Evolutionary conservation across 2,329 filamentous ascomycete genomes (phyloP), one percentile per base, ranked within the genome.

Genomic region (Neopestalotiopsis rosae): DNA sequence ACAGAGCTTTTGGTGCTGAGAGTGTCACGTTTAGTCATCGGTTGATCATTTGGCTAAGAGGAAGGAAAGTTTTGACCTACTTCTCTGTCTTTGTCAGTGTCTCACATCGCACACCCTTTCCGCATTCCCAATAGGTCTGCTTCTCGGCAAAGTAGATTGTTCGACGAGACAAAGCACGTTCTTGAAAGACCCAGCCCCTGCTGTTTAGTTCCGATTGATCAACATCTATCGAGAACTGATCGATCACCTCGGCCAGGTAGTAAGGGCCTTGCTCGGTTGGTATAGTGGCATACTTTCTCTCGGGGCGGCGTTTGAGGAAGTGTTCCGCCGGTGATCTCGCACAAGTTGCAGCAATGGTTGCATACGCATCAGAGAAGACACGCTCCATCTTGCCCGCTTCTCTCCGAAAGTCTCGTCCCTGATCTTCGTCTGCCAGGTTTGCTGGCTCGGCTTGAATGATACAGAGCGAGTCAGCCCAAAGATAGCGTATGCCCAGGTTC

Each of bases 41-140:
- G n/a, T n/a, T n/a, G n/a, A n/a, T n/a, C n/a, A n/a, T n/a, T n/a
- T n/a, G n/a, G n/a, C n/a, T n/a, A n/a, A n/a, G n/a, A n/a, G n/a
- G n/a, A n/a, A n/a, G n/a, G n/a, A n/a, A n/a, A n/a, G 3, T 56
- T n/a, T 7, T 56, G 64, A 59, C 72, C 66, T 67, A 74, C 71
- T 73, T 72, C 3, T 57, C 17, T n/a, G 72, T 49, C 42, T 34
- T 64, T 5, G 71, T 65, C 2, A 74, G 52, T 1, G 72, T 73
- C 40, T 74, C 69, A 49, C 71, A 71, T 2, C 65, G 72, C 2
- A 72, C 59, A 1, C 58, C 58, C 14, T 70, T 12, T 2, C 72
- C 72, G 58, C 72, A 73, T 45, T 73, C 71, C 71, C 64, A 69
- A 52, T 74, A 73, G 1, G 71, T 40, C 20, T 73, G 71, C 13